Conservation (phyloP, 2,329 filamentous ascomycete genomes). For the Lecanicillium sp. region DNA sequence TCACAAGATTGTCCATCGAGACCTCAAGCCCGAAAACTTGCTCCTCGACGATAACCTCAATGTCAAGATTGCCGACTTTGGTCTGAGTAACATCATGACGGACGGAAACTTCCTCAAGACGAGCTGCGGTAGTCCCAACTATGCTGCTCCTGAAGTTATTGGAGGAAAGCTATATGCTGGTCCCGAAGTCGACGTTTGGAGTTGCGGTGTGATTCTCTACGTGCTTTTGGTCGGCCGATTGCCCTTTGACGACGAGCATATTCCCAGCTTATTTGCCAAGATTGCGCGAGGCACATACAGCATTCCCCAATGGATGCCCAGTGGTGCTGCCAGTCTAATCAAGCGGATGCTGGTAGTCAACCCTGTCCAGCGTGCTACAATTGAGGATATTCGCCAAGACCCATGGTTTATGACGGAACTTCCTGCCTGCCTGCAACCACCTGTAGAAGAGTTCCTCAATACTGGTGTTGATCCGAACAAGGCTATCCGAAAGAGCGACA, state of each 20-base stretch:
- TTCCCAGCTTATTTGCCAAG: slow-evolving; percentile 94
- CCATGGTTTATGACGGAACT: slow-evolving; percentile 89
- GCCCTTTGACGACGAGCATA: slow-evolving; percentile 97
- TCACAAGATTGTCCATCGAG: slow-evolving; percentile 97
- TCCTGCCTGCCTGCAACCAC: slow-evolving; percentile 76
- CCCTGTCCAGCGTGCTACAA: slow-evolving; percentile 86
- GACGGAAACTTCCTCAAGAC: slow-evolving; percentile 99
- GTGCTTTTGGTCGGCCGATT: slow-evolving; percentile 73
- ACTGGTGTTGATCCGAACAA: slow-evolving; percentile 92
- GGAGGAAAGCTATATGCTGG: slow-evolving; percentile 96
- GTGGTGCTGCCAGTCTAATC: slow-evolving; percentile 74
- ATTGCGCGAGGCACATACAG: slow-evolving; percentile 92
- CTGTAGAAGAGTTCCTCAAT: slow-evolving; percentile 85
- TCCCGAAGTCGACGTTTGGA: slow-evolving; percentile 98
- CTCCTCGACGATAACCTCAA: slow-evolving; percentile 92
- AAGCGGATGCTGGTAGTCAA: slow-evolving; percentile 93
- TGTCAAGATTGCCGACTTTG: slow-evolving; percentile 98
- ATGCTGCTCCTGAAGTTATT: slow-evolving; percentile 95
- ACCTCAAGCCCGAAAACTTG: slow-evolving; percentile 94
- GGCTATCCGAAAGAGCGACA: slow-evolving; percentile 73
- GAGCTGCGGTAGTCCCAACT: slow-evolving; percentile 96
- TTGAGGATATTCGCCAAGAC: slow-evolving; percentile 86
- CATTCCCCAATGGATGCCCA: slow-evolving; percentile 83
- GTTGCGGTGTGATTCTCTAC: slow-evolving; percentile 84
- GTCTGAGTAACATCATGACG: slow-evolving; percentile 98